Percentiles rank a stretch among this genome's conserved stretches.
These are phyloP conservation scores for Talaromyces sp. DNA, from an alignment of 2,329 filamentous ascomycete species.

Conservation along the genomic window DNA sequence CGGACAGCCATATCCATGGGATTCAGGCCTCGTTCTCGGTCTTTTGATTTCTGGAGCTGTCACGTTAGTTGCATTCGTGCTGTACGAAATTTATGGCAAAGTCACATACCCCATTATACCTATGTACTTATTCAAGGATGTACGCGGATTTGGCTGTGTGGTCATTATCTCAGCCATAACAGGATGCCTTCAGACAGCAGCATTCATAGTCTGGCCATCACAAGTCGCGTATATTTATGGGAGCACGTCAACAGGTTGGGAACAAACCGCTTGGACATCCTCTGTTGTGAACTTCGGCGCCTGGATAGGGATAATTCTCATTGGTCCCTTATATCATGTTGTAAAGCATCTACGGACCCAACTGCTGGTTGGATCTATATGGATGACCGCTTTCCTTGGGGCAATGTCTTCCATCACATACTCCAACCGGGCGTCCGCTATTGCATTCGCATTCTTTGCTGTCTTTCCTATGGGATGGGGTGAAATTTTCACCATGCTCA, in stretches of 20 bases:
- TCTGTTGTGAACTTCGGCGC: slow-evolving; percentile 30
- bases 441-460: not conserved
- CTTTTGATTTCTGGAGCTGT: slow-evolving; percentile 26
- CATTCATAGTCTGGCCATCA: slow-evolving; percentile 32
- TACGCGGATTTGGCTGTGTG: slow-evolving; percentile 30
- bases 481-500: not conserved
- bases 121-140: slow-evolving; percentile 33
- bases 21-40: slow-evolving; percentile 25
- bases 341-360: not conserved
- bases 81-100: slow-evolving; percentile 23
- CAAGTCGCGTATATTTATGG: slow-evolving; percentile 28
- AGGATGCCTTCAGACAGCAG: slow-evolving; percentile 27
- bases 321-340: slow-evolving; percentile 17
- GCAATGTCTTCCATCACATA: not conserved
- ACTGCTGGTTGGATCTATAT: not conserved
- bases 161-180: slow-evolving; percentile 29
- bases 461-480: not conserved
- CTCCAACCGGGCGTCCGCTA: not conserved
- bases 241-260: slow-evolving; percentile 5
- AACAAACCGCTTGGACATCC: slow-evolving; percentile 29
- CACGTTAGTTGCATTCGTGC: slow-evolving; percentile 23
- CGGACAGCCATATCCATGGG: slow-evolving; percentile 16
- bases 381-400: slow-evolving; percentile 2
- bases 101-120: slow-evolving; percentile 26
- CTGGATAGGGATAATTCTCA: slow-evolving; percentile 31